Conservation (phyloP, 2,329 filamentous ascomycete genomes). For the Colletotrichum echinochloae region DNA sequence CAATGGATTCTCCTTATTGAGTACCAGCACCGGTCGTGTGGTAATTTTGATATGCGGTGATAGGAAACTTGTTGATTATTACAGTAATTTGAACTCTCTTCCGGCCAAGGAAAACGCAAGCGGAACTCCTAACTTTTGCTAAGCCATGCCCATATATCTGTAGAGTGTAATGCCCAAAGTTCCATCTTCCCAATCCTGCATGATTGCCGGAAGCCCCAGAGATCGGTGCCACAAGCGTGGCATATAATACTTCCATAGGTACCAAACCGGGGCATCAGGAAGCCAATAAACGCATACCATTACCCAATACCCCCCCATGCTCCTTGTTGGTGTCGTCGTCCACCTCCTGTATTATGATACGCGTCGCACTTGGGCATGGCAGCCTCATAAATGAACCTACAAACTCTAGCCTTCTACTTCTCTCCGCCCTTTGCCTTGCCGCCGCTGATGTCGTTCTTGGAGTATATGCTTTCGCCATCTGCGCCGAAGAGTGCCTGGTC, state of each 20-base stretch:
- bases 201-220: not conserved
- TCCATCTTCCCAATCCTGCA: not conserved
- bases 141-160: not conserved
- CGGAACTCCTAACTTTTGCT: constrained; percentile 23
- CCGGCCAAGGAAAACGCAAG: not conserved
- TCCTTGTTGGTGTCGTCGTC: not conserved
- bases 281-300: constrained; percentile 3
- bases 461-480: constrained; percentile 66
- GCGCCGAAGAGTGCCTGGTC: constrained; percentile 82
- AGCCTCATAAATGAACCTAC: not conserved
- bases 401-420: constrained; percentile 16
- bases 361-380: not conserved
- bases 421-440: constrained; percentile 47
- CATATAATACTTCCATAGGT: not conserved
- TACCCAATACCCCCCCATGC: constrained; percentile 1
- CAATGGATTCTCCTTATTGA: not conserved
- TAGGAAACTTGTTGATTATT: constrained; percentile 1
- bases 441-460: constrained; percentile 52
- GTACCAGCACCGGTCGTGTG: not conserved
- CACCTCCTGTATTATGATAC: not conserved
- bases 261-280: not conserved
- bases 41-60: too few species aligned
- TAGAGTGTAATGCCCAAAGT: not conserved
- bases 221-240: not conserved
- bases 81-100: not conserved